Evolutionary conservation across 306 rosid species (phyloP), one percentile per base, ranked within the genome.

Genomic region (Vicia villosa): DNA sequence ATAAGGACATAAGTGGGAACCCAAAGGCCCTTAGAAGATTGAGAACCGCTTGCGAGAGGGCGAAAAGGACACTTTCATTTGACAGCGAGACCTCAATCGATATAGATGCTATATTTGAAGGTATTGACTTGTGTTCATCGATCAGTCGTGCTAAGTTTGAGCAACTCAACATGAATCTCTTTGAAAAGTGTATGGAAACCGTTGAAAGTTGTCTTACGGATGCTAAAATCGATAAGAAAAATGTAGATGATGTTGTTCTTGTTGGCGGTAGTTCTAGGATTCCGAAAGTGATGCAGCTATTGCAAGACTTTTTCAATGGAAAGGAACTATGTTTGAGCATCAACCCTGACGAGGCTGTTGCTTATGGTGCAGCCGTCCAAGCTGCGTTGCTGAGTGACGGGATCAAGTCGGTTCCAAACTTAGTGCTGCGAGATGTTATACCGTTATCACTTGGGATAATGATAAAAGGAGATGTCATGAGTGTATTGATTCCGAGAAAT

Each of bases 341-440:
- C 17, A 61, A 37, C 67, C 49, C 67, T 5, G 67, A 61, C 19
- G 67, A 61, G 17, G 67, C 67, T 1, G 49, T 61, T 6, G 67
- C 67, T 19, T 61, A 61, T 37, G 67, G 67, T 11, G 67, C 67
- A 1, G 67, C 67, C 11, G 67, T 61, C 10, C 67, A 61, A 28
- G 67, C 32, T 17, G 67, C 67, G 1, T 10, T 61, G 17, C 40
- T 61, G 6, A n/a, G 10, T 5, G 47, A 7, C 1, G 63, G 67
- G 10, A 17, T 50, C 10, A 61, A 14, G 1, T 16, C 24, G 5
- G n/a, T 36, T 61, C 47, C 47, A 5, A 36, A 61, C 9, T 37
- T 61, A 7, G 47, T 61, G 12, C 16, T 61, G 2, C 26, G 8
- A 3, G 49, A 61, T 37, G 67, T 61, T 17, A 61, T 10, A 17